Conservation (phyloP, 108 stramenopile genomes). For the Cyclotella choctawhatcheeana region DNA sequence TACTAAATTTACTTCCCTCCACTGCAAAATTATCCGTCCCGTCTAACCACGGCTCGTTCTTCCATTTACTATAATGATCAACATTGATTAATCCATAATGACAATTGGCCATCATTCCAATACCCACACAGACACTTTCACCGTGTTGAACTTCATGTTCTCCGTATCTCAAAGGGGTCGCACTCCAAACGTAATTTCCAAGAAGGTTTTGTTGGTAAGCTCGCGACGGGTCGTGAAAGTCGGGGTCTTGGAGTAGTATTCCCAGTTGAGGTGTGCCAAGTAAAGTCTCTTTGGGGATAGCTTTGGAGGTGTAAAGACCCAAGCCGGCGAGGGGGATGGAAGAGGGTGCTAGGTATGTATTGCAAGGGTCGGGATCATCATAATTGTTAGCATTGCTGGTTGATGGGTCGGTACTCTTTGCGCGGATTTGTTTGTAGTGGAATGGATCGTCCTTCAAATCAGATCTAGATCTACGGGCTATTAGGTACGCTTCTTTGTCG, state of each 20-base stretch:
- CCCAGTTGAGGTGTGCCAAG: conserved; percentile 32
- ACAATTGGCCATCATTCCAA: conserved; percentile 64
- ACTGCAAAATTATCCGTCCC: conserved; percentile 22
- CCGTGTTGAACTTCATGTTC: conserved; percentile 45
- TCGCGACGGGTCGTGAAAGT: conserved; percentile 5
- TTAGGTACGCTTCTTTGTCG: not conserved
- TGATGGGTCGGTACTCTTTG: not conserved
- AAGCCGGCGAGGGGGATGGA: conserved; percentile 74
- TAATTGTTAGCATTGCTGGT: not conserved
- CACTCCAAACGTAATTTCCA: conserved; percentile 26
- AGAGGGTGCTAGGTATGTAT: conserved; percentile 65
- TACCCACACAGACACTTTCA: conserved; percentile 40
- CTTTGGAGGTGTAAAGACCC: conserved; percentile 66
- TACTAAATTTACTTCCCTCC: not conserved
- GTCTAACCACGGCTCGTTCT: not conserved
- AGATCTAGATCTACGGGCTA: not conserved
- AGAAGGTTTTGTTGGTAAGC: not conserved
- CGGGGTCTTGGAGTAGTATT: conserved; percentile 21
- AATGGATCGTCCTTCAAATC: conserved; percentile 5
- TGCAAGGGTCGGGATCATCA: conserved; percentile 47
- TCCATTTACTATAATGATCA: not conserved
- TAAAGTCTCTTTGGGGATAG: not conserved
- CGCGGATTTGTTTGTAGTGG: not conserved
- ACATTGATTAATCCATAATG: conserved; percentile 60
- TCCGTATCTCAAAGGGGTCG: conserved; percentile 1